These are phyloP conservation scores for Penicillium dipodomyicola DNA, from an alignment of 495 filamentous ascomycete genomes.

Conservation along the genomic window DNA sequence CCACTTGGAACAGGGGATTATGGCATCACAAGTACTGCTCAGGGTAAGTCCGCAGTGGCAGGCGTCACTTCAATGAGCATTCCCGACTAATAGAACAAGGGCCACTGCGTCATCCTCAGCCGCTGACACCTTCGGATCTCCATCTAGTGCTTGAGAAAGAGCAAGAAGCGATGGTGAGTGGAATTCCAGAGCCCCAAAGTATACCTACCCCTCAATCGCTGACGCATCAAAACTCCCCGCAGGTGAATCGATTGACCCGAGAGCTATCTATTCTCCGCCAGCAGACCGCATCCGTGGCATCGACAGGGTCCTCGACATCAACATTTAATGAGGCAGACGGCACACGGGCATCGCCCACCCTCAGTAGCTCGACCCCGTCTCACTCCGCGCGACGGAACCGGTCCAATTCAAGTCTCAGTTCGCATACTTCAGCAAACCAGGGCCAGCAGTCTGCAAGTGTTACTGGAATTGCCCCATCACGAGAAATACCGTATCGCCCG, in stretches of 20 bases:
- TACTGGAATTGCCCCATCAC: conserved; percentile 49
- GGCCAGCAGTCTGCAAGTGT: conserved; percentile 43
- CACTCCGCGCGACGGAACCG: conserved; percentile 62
- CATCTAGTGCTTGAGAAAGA: conserved; percentile 87
- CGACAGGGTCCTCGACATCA: conserved; percentile 74
- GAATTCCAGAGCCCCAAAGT: neutral
- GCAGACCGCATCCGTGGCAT: conserved; percentile 77
- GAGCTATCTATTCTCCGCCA: conserved; percentile 79
- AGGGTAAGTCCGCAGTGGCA: conserved; percentile 37
- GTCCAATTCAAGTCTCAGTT: conserved; percentile 61
- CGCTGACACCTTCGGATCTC: conserved; percentile 80
- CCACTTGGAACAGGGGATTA: conserved; percentile 45
- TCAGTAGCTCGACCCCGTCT: conserved; percentile 51
- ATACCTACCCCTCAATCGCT: conserved; percentile 8
- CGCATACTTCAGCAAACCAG: conserved; percentile 47
- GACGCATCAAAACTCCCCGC: neutral
- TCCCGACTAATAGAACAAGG: conserved; percentile 33
- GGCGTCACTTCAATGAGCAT: neutral
- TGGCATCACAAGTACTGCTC: conserved; percentile 56
- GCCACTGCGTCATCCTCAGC: conserved; percentile 76
- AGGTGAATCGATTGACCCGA: conserved; percentile 90
- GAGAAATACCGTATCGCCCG: conserved; percentile 35
- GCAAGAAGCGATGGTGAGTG: conserved; percentile 84
- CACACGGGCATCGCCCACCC: conserved; percentile 44
- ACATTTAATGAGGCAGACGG: conserved; percentile 54